A percentile compares a stretch with the other conserved stretches of the same genome.
Conservation (phyloP, 164 flowering plant species). For the Chloranthus sessilifolius region DNA sequence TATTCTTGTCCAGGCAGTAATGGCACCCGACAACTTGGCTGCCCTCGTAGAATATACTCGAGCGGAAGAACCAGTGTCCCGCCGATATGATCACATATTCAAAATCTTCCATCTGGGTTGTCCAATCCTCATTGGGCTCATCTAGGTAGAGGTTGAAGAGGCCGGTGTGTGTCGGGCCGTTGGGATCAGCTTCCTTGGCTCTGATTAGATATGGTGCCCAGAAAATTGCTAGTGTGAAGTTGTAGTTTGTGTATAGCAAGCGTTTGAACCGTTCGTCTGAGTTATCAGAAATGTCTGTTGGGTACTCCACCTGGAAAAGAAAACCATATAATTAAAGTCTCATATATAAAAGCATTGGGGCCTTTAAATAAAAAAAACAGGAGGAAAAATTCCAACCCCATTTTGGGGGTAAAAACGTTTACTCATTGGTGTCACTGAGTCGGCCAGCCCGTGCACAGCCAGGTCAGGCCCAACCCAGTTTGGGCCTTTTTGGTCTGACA, state of each 20-base stretch:
- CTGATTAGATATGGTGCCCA: constrained; percentile 65
- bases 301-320: constrained; percentile 51
- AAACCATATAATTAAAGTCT: too few relatives aligned
- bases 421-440: not conserved
- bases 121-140: constrained; percentile 30
- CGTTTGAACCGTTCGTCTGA: constrained; percentile 19
- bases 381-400: not conserved
- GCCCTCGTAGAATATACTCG: constrained; percentile 37
- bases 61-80: constrained; percentile 66
- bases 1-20: constrained; percentile 31
- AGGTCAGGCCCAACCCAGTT: too few relatives aligned
- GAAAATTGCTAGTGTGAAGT: constrained; percentile 47
- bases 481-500: too few relatives aligned
- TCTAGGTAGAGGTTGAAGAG: constrained; percentile 39
- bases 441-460: not conserved
- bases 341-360: too few relatives aligned
- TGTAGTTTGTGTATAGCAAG: constrained; percentile 36
- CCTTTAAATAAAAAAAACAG: not conserved
- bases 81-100: constrained; percentile 53
- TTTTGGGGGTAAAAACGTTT: not conserved
- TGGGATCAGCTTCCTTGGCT: constrained; percentile 31
- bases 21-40: constrained; percentile 41
- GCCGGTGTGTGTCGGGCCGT: constrained; percentile 14
- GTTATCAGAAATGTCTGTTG: constrained; percentile 21
- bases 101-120: constrained; percentile 37